Evolutionary conservation across 2,329 filamentous ascomycete species (phyloP), one percentile per base, ranked within the genome.

Genomic region (Ophiobolus disseminans): DNA sequence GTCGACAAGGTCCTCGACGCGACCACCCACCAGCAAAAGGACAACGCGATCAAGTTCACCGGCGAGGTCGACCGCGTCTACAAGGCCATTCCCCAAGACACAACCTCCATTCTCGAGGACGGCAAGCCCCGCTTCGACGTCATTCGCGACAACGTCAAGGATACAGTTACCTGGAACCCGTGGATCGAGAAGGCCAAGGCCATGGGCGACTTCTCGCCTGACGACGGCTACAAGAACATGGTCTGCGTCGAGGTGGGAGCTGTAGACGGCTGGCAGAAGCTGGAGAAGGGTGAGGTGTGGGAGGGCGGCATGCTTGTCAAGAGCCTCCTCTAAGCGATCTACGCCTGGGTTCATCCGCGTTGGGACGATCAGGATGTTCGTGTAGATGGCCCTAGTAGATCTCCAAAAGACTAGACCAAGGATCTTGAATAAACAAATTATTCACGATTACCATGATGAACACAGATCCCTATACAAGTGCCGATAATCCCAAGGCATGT

Each of bases 141-240:
- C 45, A 84, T 88, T 31, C 85, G 94, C 53, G 91, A 97, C 74
- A 92, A 91, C 59, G 81, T 99, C 59, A 83, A 84, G 54, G 90
- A 97, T 60, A 86, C 94, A 13, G 93, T 97, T 1, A 89, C 97
- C 22, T 99, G 94, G 94, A 99, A 99, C 75, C 94, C 94, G 1
- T 97, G 93, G 91, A 81, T 82, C 31, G 90, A 92, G 56, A 96
- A 95, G 79, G 86, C 90, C 1, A 84, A 86, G 62, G 82, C 82
- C 4, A 96, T 96, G 77, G 86, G 79, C 42, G 94, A 99, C 74
- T 97, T 97, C 71, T 83, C 82, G 49, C 94, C 94, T 40, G 89
- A 95, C 68, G 89, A 92, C 44, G 94, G 89, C 28, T 97, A 88
- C 80, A 90, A 90, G 80, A 85, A 91, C 50, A 97, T 97, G 90